Base-by-base conservation (phyloP, 129 eudicot genomes). In the Saposhnikovia divaricata region DNA sequence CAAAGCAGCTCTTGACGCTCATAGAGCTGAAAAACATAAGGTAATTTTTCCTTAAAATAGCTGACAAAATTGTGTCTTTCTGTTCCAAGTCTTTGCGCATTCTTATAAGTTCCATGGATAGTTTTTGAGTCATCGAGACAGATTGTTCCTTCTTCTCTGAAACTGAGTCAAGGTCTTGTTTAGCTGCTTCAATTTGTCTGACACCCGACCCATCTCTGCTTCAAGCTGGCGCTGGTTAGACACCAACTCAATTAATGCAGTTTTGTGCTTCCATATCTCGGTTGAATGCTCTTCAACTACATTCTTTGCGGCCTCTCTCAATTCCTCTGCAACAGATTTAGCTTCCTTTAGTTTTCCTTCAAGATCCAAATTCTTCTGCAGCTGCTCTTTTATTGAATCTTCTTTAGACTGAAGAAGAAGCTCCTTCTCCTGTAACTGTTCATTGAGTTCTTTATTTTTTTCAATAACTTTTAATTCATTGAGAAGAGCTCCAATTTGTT, bases 201-300 rank as follows among this genome's bases (percentile, higher is more conserved):
- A 85, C 81, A 28, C 93, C 78, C 98, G 89, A 43, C 92, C 88
- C 90, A 91, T 84, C 83, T 91, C 93, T 55, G 98, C 98, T 86
- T 94, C 97, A 79, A 94, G 91, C 85, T 90, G 98, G 27, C 97
- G 82, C 75, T 94, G 97, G 77, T 86, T 90, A 9, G 98, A 91
- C 25, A 94, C 97, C 31, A 94, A 87, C 87, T 94, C 98, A 83
- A 94, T 88, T 82, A 91, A 94, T 5, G 97, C 93, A 25, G 92
- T 87, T 76, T 90, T 94, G 77, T 91, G 98, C 82, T 88, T 94
- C 84, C 88, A 75, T 19, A 94, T 80, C 87, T 94, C 96, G 51
- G 75, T 83, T 21, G 92, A 86, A 80, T 87, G 96, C 76, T 88
- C 86, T 76, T 91, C 88, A 80, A 90, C 83, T 77, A 90, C 91